These are phyloP conservation scores for Cytospora chrysosperma DNA, from an alignment of 2,329 filamentous ascomycete species.

Conservation along the genomic window DNA sequence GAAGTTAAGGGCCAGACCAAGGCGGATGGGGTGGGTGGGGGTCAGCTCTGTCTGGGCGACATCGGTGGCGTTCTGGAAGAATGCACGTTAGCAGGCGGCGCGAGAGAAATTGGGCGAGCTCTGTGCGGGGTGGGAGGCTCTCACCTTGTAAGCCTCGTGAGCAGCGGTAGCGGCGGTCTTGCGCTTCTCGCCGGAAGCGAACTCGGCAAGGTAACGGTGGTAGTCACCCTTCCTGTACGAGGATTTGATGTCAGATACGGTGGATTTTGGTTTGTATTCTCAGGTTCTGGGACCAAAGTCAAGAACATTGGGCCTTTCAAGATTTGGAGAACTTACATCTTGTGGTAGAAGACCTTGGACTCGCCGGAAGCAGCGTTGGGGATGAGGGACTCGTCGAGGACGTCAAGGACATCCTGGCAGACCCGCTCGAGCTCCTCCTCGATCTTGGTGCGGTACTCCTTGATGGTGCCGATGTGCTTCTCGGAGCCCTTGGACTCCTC, in stretches of 20 bases:
- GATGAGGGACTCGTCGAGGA: conserved; percentile 89
- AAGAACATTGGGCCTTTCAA: background rate
- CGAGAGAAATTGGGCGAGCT: background rate
- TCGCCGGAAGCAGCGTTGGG: conserved; percentile 95
- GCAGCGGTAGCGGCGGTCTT: conserved; percentile 83
- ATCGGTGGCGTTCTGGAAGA: conserved; percentile 81
- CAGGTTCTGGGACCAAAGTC: background rate
- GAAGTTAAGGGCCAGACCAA: conserved; percentile 97
- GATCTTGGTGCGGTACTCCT: conserved; percentile 98
- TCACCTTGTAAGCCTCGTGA: conserved; percentile 96
- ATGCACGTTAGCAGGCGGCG: conserved; percentile 19
- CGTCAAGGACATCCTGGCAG: conserved; percentile 96
- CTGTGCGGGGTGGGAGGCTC: background rate
- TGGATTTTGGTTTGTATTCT: background rate
- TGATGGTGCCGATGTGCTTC: conserved; percentile 91
- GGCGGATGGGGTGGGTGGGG: conserved; percentile 95
- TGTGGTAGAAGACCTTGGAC: conserved; percentile 99
- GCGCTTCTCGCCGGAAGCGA: conserved; percentile 88
- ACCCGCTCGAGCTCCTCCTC: conserved; percentile 96
- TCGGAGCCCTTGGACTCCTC: conserved; percentile 98
- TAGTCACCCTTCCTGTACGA: conserved; percentile 86
- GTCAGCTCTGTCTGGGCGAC: conserved; percentile 97
- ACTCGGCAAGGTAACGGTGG: conserved; percentile 93
- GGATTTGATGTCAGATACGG: conserved; percentile 14
- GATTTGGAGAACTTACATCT: conserved; percentile 72